Base-by-base conservation (phyloP, 768 basidiomycete species). In the Tulasnella sp. region DNA sequence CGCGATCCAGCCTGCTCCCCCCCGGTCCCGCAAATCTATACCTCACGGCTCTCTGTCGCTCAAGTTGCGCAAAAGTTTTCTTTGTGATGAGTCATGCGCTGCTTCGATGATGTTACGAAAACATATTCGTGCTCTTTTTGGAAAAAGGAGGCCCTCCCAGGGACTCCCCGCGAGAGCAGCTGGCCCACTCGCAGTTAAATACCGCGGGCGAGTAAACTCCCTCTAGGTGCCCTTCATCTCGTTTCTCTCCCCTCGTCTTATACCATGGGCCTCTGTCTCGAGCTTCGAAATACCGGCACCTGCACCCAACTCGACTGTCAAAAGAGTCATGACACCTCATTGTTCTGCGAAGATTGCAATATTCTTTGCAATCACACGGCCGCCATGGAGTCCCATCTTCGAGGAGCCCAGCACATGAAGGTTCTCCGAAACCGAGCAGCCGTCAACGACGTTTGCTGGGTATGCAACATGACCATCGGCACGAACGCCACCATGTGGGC, bases 261-360 rank as follows among this genome's bases (percentile, higher is more conserved):
- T 29, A 31, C 36, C 11, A 71, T 71, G 69, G 3, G 4, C 34
- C 19, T 71, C 37, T 71, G 69, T 8, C 25, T 36, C 15, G 37
- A 71, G 22, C 36, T 71, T 2, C 2, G n/a, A 37, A 11, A 19
- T 3, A 38, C 34, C 3, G 69, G 69, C 5, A 38, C 69, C 42
- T 73, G 72, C 42, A 73, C 9, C 1, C 9, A 22, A 22, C 22
- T 37, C 49, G 25, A 29, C 29, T 73, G 72, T 45, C 42, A 17
- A 29, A 9, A 31, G 22, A n/a, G 14, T n/a, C 72, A 73, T n/a
- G 72, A 73, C 72, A 36, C 49, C 8, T 42, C 38, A 1, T 73
- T 54, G 22, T 73, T 42, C 42, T 73, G 72, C 49, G 22, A 29
- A 12, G 49, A 29, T 25, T 73, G 72, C 49, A 73, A 73, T 34